Base-by-base conservation (phyloP, 2,329 filamentous ascomycete genomes). In the Paradendryphiella salina region DNA sequence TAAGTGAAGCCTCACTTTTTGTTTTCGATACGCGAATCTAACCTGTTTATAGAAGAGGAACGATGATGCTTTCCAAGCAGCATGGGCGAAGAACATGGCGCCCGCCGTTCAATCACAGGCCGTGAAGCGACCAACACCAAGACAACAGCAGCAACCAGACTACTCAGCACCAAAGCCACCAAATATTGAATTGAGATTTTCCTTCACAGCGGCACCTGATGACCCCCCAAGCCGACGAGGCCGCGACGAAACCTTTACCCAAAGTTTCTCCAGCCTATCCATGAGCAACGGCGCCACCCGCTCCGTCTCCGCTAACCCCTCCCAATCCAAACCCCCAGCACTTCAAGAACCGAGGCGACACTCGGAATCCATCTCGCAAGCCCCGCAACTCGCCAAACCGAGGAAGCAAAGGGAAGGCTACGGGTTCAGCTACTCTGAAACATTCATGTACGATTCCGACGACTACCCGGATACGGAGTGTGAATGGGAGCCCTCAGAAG, bases 391-490 rank as follows among this genome's bases (percentile, higher is more conserved):
- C 13, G 42, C 47, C 13, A 57, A 57, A n/a, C 62, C 60, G 5
- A 49, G 47, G 6, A 59, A 52, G 17, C 61, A 63, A 26, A 52
- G 55, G 11, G 60, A 61, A 41, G 63, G 63, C 2, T 65, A 64
- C 31, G 65, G 65, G 5, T 63, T 65, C 44, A 64, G 60, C 34
- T 67, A 62, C 35, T 55, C 58, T 0, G 63, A 66, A 17, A 53
- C 55, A 7, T 44, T 60, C 14, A 60, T 57, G 47, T 56, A 47
- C 21, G 60, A 63, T n/a, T 63, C 61, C 3, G 58, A 64, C 17
- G 61, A 64, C 17, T 63, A 63, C 20, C 61, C 61, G 1, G 63
- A 64, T 23, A 64, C 63, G 0, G 57, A 63, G n/a, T 56, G 54
- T 18, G 28, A 41, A 5, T 60, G 51, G 50, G 52, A 59, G 3